Base-by-base conservation (phyloP, 371 early-diverging fungal genomes). In the Circinella minor region DNA sequence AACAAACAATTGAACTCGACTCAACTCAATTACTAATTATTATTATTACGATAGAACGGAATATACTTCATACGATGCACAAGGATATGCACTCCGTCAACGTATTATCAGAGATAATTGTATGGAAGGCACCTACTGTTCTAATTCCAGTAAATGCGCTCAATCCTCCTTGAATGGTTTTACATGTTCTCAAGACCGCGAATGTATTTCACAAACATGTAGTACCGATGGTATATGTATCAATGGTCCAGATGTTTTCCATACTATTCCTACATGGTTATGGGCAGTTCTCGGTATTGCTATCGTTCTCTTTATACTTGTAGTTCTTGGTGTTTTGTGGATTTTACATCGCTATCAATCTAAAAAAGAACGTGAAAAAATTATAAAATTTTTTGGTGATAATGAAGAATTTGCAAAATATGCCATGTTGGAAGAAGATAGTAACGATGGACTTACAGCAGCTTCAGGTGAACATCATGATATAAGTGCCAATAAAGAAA, bases 281-380 rank as follows among this genome's bases (percentile, higher is more conserved):
- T 84, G 85, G 85, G 80, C 75, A 27, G 76, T 81, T 0, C 62
- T 82, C 14, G 81, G 72, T 36, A 64, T 71, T 4, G 70, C 73
- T 9, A 64, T 82, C 14, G 47, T 80, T 9, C 17, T 84, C 13
- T 84, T 84, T 74, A 74, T 82, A 15, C 8, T 77, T 3, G 11
- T 76, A 1, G 73, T 77, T 3, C 54, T 84, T 4, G 59, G 66
- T 18, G 36, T 69, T 4, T 73, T 84, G 10, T 82, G 82, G 81
- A n/a, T 81, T 3, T 68, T 84, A 38, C 85, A 84, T 67, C 78
- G 82, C 5, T 84, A 78, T 63, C 85, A 84, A 62, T 79, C 82
- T 27, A 75, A 73, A 38, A 71, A 75, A 55, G 85, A 82, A 49
- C 81, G 76, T 60, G 78, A 67, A 36, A 81, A 81, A 69, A 75